Evolutionary conservation across 441 rosid genomes (phyloP).

Genomic region (Rhodomyrtus psidioides): DNA sequence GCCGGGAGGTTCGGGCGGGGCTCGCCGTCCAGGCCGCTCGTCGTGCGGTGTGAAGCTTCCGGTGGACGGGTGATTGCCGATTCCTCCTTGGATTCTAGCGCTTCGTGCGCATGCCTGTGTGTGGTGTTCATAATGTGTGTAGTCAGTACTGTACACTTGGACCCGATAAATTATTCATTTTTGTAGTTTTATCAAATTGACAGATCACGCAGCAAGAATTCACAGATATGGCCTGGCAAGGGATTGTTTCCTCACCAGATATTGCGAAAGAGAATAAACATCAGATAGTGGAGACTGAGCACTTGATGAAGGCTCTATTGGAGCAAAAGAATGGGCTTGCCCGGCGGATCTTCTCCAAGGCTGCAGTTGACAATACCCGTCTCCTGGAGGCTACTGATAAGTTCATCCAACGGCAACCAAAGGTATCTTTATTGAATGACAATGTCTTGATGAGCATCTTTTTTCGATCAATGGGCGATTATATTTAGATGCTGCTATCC

Average conservation of each 20-base stretch:
- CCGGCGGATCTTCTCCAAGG: slow-evolving; percentile 78
- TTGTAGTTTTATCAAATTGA: not conserved
- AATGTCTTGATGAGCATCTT: not conserved
- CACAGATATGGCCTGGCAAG: slow-evolving; percentile 99
- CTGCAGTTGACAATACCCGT: slow-evolving; percentile 83
- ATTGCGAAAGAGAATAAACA: slow-evolving; percentile 95
- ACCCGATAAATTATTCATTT: not conserved
- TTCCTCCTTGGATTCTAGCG: not conserved
- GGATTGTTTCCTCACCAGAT: slow-evolving; percentile 86
- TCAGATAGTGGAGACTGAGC: slow-evolving; percentile 98
- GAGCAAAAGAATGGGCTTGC: slow-evolving; percentile 99
- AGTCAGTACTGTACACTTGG: not conserved
- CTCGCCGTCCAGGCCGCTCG: slow-evolving; percentile 18
- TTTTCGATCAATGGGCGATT: not conserved
- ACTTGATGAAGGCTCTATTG: slow-evolving; percentile 84
- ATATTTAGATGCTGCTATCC: not conserved
- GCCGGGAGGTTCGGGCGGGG: slow-evolving; percentile 11
- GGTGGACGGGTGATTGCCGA: slow-evolving; percentile 51
- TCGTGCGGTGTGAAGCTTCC: slow-evolving; percentile 60
- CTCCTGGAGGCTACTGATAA: slow-evolving; percentile 88
- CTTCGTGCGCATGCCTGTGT: not conserved
- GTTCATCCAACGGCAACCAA: slow-evolving; percentile 90
- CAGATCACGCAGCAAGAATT: slow-evolving; percentile 95
- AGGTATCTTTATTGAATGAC: slow-evolving; percentile 31
- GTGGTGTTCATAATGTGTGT: not conserved